phyloP scores from a whole-genome alignment of 805 yeast genomes.

The Torulaspora franciscae region DNA sequence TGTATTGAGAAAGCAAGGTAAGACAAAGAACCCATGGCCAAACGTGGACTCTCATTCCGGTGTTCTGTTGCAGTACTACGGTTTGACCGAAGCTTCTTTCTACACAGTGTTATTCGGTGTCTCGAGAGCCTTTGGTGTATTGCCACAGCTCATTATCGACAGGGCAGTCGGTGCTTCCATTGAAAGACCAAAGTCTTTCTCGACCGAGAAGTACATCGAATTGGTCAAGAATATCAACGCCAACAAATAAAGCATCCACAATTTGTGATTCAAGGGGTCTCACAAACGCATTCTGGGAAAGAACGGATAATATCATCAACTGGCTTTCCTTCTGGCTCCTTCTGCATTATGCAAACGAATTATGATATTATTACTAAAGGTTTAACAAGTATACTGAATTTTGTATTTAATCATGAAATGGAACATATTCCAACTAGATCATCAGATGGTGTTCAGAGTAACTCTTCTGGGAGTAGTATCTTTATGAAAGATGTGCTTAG shows the following conservation, averaged over 20 bases:
- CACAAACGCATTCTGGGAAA: neutral
- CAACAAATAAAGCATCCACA: constrained; percentile 13
- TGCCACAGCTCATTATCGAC: constrained; percentile 80
- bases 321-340: neutral
- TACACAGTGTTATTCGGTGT: constrained; percentile 86
- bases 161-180: constrained; percentile 77
- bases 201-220: constrained; percentile 87
- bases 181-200: constrained; percentile 90
- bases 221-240: constrained; percentile 49
- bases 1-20: constrained; percentile 77
- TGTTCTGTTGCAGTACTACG: constrained; percentile 79
- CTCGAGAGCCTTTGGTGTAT: constrained; percentile 79
- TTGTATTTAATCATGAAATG: neutral
- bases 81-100: constrained; percentile 74
- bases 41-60: constrained; percentile 87
- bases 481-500: too few species aligned
- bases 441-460: too few species aligned
- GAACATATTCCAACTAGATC: neutral
- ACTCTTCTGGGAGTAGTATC: too few species aligned
- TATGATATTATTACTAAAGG: constrained; percentile 1
- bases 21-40: constrained; percentile 93
- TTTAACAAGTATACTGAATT: constrained; percentile 1
- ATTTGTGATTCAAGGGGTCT: neutral
- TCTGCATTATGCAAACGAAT: constrained; percentile 6
- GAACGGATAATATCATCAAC: neutral